Conservation (phyloP, 108 stramenopile genomes). For the Schizochytrium sp. region DNA sequence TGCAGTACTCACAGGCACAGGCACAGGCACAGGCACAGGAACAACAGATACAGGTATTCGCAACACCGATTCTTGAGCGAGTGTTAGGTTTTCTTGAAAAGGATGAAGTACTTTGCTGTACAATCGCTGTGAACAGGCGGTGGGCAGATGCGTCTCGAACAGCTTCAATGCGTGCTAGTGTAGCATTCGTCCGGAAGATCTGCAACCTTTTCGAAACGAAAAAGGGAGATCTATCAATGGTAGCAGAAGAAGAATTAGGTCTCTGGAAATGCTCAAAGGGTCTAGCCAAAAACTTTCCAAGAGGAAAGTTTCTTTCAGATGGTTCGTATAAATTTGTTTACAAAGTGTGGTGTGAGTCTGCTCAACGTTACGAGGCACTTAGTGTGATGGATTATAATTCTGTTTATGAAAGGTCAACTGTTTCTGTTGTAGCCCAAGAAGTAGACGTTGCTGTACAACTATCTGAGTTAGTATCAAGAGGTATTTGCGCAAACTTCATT, state of each 20-base stretch:
- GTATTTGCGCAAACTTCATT: constrained; percentile 92
- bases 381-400: constrained; percentile 87
- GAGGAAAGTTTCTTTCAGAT: constrained; percentile 81
- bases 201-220: neutral
- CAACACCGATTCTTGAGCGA: too few relatives aligned
- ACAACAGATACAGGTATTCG: too few relatives aligned
- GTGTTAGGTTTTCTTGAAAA: too few relatives aligned
- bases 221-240: neutral
- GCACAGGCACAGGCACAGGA: too few relatives aligned
- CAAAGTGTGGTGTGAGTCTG: constrained; percentile 80
- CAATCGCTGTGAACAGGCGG: too few relatives aligned
- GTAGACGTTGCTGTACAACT: constrained; percentile 86
- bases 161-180: too few relatives aligned
- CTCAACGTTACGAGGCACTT: constrained; percentile 80
- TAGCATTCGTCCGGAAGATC: neutral
- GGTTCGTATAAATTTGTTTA: constrained; percentile 92
- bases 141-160: too few relatives aligned
- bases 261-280: neutral
- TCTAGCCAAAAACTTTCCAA: neutral
- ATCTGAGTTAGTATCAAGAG: constrained; percentile 83
- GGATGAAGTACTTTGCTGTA: too few relatives aligned
- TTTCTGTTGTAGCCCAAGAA: constrained; percentile 85
- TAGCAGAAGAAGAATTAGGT: neutral
- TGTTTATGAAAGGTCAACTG: constrained; percentile 78
- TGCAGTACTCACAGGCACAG: too few relatives aligned